Percentiles rank a stretch among this genome's conserved stretches.
Evolutionary conservation across 139 green algal genomes (phyloP).

Genomic region (Ettlia oleoabundans): DNA sequence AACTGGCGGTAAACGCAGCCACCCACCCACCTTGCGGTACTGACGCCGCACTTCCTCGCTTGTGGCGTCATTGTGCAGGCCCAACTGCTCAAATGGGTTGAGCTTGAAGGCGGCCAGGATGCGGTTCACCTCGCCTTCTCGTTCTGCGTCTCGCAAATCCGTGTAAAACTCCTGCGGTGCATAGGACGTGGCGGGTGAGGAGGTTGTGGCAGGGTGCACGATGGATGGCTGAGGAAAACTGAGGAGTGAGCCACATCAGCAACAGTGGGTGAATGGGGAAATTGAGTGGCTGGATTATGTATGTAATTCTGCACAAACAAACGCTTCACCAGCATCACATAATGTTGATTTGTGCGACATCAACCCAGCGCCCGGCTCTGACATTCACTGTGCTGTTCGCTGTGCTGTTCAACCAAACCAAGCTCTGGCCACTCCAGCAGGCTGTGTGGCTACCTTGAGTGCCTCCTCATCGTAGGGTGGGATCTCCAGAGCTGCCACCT

Average conservation of each 20-base stretch:
- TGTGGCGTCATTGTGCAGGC: constrained; percentile 81
- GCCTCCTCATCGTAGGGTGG: constrained; percentile 40
- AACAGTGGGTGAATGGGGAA: background rate
- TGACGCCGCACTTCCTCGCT: constrained; percentile 82
- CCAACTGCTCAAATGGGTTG: constrained; percentile 96
- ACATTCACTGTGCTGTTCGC: too few species aligned
- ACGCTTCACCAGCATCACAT: too few species aligned
- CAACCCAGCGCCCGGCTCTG: too few species aligned
- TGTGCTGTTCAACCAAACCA: background rate
- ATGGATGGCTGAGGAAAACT: background rate
- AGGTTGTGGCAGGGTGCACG: too few species aligned
- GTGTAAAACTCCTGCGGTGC: constrained; percentile 78
- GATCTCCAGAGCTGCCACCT: constrained; percentile 37
- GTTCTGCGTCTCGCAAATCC: constrained; percentile 89
- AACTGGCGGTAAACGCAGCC: background rate
- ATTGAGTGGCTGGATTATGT: background rate
- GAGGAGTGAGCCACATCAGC: background rate
- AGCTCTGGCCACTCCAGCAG: background rate
- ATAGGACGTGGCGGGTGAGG: background rate
- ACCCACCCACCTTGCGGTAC: constrained; percentile 81
- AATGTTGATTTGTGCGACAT: too few species aligned
- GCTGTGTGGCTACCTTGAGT: constrained; percentile 39
- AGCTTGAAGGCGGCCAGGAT: constrained; percentile 96
- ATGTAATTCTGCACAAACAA: too few species aligned
- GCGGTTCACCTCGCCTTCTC: constrained; percentile 93